Percentiles rank a stretch among this genome's conserved stretches.
Conservation (phyloP, 305 asterid species). For the Fraxinus sp. region DNA sequence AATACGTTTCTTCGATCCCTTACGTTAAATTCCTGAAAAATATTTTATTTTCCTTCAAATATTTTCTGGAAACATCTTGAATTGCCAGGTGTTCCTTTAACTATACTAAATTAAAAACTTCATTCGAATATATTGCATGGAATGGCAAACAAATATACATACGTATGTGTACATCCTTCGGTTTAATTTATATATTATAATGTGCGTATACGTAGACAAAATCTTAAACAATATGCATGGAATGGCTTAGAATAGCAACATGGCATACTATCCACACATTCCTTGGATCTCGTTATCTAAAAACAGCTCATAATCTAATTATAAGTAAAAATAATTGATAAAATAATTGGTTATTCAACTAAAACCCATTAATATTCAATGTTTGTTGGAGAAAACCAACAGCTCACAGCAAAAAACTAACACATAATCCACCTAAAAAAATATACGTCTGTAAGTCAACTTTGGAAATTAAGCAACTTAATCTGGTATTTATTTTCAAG, state of each 20-base stretch:
- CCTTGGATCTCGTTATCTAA: slow-evolving; percentile 21
- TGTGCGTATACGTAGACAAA: not conserved
- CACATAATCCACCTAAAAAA: slow-evolving; percentile 25
- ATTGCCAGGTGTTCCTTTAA: not conserved
- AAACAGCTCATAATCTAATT: slow-evolving; percentile 7
- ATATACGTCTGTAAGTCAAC: not conserved
- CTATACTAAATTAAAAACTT: not conserved
- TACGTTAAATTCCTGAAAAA: not conserved
- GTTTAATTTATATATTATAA: not conserved
- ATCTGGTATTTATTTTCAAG: not conserved
- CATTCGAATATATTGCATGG: not conserved
- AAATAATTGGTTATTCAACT: not conserved
- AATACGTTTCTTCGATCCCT: not conserved
- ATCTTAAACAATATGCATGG: slow-evolving; percentile 17
- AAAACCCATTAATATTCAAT: not conserved
- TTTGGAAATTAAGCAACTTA: not conserved
- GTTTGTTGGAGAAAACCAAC: slow-evolving; percentile 41
- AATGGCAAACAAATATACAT: not conserved
- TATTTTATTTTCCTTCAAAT: not conserved
- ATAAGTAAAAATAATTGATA: not conserved
- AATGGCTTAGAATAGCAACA: slow-evolving; percentile 31
- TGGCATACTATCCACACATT: slow-evolving; percentile 27
- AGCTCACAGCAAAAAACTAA: slow-evolving; percentile 27
- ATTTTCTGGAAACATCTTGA: not conserved
- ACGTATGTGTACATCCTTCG: not conserved